Conservation (phyloP, 2,329 filamentous ascomycete genomes). For the Microdochium nivale region DNA sequence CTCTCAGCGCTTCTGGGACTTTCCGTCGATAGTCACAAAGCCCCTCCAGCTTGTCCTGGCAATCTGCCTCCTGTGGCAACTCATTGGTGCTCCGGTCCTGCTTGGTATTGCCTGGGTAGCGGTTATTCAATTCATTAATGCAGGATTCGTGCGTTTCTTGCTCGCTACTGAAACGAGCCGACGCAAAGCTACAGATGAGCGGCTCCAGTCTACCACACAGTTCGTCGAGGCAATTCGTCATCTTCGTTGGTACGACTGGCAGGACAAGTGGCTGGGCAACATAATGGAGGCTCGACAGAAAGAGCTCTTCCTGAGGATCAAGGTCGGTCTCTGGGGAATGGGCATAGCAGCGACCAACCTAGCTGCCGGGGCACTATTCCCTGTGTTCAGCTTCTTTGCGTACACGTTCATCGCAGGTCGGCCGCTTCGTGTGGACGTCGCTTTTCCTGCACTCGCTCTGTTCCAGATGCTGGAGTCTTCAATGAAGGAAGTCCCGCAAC, state of each 20-base stretch:
- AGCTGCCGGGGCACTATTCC: slow-evolving; percentile 65
- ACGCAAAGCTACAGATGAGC: slow-evolving; percentile 65
- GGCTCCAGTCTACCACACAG: slow-evolving; percentile 73
- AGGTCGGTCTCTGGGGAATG: slow-evolving; percentile 53
- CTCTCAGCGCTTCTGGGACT: slow-evolving; percentile 82
- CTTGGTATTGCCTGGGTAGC: slow-evolving; percentile 63
- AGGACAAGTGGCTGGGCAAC: slow-evolving; percentile 61
- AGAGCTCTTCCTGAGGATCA: slow-evolving; percentile 57
- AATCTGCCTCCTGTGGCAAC: slow-evolving; percentile 62
- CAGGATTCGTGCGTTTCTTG: slow-evolving; percentile 54
- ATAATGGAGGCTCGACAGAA: slow-evolving; percentile 60
- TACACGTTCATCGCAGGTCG: slow-evolving; percentile 65
- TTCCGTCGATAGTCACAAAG: slow-evolving; percentile 64
- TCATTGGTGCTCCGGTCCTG: slow-evolving; percentile 74
- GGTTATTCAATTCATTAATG: slow-evolving; percentile 61
- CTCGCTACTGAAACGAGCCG: slow-evolving; percentile 62
- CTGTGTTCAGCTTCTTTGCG: slow-evolving; percentile 71
- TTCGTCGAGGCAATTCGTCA: slow-evolving; percentile 83
- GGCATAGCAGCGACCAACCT: slow-evolving; percentile 62
- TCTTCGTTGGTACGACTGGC: slow-evolving; percentile 76
- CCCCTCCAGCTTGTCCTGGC: slow-evolving; percentile 71
- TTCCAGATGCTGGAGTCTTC: slow-evolving; percentile 69
- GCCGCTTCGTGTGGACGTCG: slow-evolving; percentile 67
- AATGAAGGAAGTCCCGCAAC: slow-evolving; percentile 63
- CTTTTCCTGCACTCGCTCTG: slow-evolving; percentile 77